phyloP scores from a whole-genome alignment of 2,329 filamentous ascomycete species.

The Alternaria arbusti region DNA sequence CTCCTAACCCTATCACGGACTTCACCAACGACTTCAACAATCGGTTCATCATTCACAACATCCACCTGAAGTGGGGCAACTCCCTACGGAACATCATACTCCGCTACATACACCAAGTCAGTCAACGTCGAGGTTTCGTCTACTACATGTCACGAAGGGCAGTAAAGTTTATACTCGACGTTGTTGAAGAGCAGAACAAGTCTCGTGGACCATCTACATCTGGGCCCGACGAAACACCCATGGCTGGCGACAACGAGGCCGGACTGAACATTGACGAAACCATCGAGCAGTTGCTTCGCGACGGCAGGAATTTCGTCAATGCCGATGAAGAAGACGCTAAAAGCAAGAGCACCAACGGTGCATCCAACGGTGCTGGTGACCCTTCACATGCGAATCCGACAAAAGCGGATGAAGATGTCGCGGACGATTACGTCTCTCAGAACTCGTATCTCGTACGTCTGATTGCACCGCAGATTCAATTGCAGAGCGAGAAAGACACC shows the following conservation, averaged over 20 bases:
- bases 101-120: slow-evolving; percentile 96
- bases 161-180: slow-evolving; percentile 97
- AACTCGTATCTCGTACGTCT: slow-evolving; percentile 94
- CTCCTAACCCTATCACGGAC: slow-evolving; percentile 71
- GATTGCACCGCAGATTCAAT: slow-evolving; percentile 95
- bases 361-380: slow-evolving; percentile 8
- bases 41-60: slow-evolving; percentile 96
- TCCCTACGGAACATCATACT: slow-evolving; percentile 93
- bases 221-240: slow-evolving; percentile 35
- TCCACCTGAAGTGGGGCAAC: slow-evolving; percentile 99
- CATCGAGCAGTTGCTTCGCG: slow-evolving; percentile 83
- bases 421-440: slow-evolving; percentile 85
- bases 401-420: slow-evolving; percentile 65
- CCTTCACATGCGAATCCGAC: slow-evolving; percentile 22
- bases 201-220: slow-evolving; percentile 51
- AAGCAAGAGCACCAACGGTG: neutral
- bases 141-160: slow-evolving; percentile 97
- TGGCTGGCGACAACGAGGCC: slow-evolving; percentile 61
- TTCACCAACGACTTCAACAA: slow-evolving; percentile 97
- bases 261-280: slow-evolving; percentile 77
- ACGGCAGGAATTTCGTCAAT: slow-evolving; percentile 81
- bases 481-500: slow-evolving; percentile 97
- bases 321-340: slow-evolving; percentile 64
- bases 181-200: slow-evolving; percentile 91
- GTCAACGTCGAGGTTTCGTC: slow-evolving; percentile 92